These are phyloP conservation scores for Penicillium sp. DNA, from an alignment of 2,329 filamentous ascomycete genomes.

Conservation along the genomic window DNA sequence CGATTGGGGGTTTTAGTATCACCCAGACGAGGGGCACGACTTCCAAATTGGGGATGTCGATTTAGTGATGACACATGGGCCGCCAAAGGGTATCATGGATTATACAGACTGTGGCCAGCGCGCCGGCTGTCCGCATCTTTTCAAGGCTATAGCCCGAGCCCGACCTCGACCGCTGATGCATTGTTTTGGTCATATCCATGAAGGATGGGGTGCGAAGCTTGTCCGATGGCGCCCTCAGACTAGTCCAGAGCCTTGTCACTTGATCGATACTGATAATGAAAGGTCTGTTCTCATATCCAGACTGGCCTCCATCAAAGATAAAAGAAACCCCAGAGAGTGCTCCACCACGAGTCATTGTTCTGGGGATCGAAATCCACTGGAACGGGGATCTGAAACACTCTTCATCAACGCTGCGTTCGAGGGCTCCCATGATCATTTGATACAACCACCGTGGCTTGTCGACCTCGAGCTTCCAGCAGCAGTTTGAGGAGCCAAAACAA, in stretches of 20 bases:
- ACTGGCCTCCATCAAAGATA: slow-evolving; percentile 9
- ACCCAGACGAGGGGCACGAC: slow-evolving; percentile 36
- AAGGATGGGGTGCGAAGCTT: slow-evolving; percentile 57
- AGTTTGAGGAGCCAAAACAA: too few species aligned
- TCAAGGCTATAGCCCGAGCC: slow-evolving; percentile 24
- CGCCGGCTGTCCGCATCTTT: slow-evolving; percentile 36
- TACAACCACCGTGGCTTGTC: neutral
- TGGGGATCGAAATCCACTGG: slow-evolving; percentile 30
- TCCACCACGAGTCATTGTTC: slow-evolving; percentile 44
- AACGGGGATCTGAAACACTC: slow-evolving; percentile 51
- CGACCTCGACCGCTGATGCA: slow-evolving; percentile 37
- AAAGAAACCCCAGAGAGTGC: slow-evolving; percentile 22
- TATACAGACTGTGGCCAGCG: slow-evolving; percentile 29
- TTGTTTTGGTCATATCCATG: slow-evolving; percentile 47
- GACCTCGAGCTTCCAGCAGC: neutral
- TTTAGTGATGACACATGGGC: slow-evolving; percentile 57
- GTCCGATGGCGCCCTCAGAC: slow-evolving; percentile 50
- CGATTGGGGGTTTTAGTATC: slow-evolving; percentile 54
- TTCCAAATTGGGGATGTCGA: slow-evolving; percentile 43
- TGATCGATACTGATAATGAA: slow-evolving; percentile 49
- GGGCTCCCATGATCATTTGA: slow-evolving; percentile 25
- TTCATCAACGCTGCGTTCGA: slow-evolving; percentile 62
- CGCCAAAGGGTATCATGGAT: slow-evolving; percentile 55
- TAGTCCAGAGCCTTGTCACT: slow-evolving; percentile 43
- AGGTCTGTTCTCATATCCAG: slow-evolving; percentile 38